Base-by-base conservation (phyloP, 441 rosid genomes). In the Adansonia rubrostipa region DNA sequence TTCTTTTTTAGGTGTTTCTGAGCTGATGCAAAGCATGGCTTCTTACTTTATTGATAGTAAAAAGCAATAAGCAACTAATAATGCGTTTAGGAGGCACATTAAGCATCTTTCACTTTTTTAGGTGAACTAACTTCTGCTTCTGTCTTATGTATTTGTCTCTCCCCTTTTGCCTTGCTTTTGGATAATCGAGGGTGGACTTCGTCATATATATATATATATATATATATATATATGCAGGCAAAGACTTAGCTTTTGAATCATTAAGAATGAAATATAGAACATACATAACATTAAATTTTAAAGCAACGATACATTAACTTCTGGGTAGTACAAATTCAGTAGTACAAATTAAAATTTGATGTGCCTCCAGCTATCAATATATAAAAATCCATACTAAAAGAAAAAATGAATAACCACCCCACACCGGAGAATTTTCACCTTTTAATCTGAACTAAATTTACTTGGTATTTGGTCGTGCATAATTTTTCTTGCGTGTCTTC, bases 261-360 rank as follows among this genome's bases (percentile, higher is more conserved):
- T 33, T 33, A 33, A 56, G 36, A 67, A 42, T 77, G 57, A 66
- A 67, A 64, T 57, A 13, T 40, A 48, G 0, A 53, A 68, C 74
- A 51, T 20, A 33, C 36, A 33, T 33, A 50, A 69, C 53, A 17
- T 44, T 75, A 1, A 61, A 20, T 20, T 51, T 61, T 45, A 76
- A 74, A 71, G 54, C 50, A 77, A 70, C 19, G 71, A 75, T 42
- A 53, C 48, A 62, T 22, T 3, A 69, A 42, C 40, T 47, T 47
- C 50, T 64, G 57, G 68, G 13, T 60, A 53, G 51, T 70, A 71
- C 73, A 80, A 45, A 47, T 54, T 53, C 73, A n/a, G 13, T 60
- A 53, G 51, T 70, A 71, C 73, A 80, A 45, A 47, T 54, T 53
- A 68, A 76, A 69, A 24, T n/a, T 19, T 33, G 24, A 15, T 63